Evolutionary conservation across 108 stramenopile species (phyloP), one percentile per base, ranked within the genome.

Genomic region (Nannochloropsis salina): DNA sequence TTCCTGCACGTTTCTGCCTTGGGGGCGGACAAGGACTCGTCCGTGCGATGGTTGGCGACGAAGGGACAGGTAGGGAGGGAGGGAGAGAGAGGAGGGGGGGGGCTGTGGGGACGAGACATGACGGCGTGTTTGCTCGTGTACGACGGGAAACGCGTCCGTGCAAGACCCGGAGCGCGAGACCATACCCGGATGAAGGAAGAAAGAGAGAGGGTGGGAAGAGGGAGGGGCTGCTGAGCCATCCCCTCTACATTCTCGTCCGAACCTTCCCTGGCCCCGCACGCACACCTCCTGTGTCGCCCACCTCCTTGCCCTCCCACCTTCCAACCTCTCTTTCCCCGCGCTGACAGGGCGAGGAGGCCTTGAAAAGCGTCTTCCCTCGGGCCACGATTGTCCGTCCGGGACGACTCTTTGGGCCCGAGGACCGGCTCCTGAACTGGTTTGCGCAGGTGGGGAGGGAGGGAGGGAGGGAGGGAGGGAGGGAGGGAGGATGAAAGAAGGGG

Each of bases 361-460:
- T 99, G 41, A 87, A 92, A 79, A 92, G 93, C 79, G 94, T 91
- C 10, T 97, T 94, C 88, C 96, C 96, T 9, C 94, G 94, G 92
- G 96, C 97, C 31, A 89, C 89, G 15, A 91, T 93, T 85, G 94
- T 99, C 51, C 94, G 96, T 47, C 96, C 96, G 11, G 95, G 94
- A 11, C 94, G 94, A 88, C 80, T 99, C 84, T 99, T 97, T 90
- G 99, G 99, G 42, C 93, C 92, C 31, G 96, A 97, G 83, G 99
- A 99, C 88, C 91, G 94, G 15, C 93, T 99, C 45, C 92, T 99
- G 47, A 95, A 96, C 86, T 94, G 86, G 89, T 95, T 93, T 87
- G 96, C 97, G 45, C 47, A 51, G 47, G 47, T 51, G 12, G 47
- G 92, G 90, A 51, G 47, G 47, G 47, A 51, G 47, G 47, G 47